Conservation (phyloP, 1,139 yeast species). For the Arxiozyma heterogenica region DNA sequence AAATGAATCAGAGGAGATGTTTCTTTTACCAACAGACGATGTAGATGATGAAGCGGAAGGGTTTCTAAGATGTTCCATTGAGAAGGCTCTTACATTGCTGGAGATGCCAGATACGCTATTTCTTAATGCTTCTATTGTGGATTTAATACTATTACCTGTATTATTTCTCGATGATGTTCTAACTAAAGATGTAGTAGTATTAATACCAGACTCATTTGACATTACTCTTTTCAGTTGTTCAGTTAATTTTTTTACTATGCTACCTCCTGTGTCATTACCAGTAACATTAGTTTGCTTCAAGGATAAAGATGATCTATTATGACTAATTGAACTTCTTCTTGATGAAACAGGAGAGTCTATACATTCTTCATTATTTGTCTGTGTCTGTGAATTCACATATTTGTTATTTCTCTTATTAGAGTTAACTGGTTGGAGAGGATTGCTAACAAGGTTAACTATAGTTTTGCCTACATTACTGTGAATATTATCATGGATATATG, state of each 20-base stretch:
- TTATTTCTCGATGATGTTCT: conserved; percentile 15
- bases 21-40: neutral
- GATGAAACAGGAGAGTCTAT: conserved; percentile 4
- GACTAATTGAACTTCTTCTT: conserved; percentile 8
- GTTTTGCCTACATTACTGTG: neutral
- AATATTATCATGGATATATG: neutral
- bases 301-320: conserved; percentile 8
- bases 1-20: neutral
- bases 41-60: neutral
- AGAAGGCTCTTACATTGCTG: conserved; percentile 6
- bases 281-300: neutral
- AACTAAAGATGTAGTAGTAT: conserved; percentile 12
- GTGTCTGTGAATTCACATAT: conserved; percentile 24
- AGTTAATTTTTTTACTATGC: conserved; percentile 13
- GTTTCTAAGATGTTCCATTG: conserved; percentile 5
- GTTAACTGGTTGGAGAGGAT: neutral
- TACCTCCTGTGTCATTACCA: conserved; percentile 15
- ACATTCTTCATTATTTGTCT: conserved; percentile 14
- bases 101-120: conserved; percentile 13
- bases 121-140: conserved; percentile 25
- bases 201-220: conserved; percentile 14
- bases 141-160: conserved; percentile 20
- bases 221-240: conserved; percentile 14
- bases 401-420: conserved; percentile 1
- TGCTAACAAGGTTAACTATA: neutral